Conservation (phyloP, 192 early-diverging fungal species). For the Coemansia sp. region DNA sequence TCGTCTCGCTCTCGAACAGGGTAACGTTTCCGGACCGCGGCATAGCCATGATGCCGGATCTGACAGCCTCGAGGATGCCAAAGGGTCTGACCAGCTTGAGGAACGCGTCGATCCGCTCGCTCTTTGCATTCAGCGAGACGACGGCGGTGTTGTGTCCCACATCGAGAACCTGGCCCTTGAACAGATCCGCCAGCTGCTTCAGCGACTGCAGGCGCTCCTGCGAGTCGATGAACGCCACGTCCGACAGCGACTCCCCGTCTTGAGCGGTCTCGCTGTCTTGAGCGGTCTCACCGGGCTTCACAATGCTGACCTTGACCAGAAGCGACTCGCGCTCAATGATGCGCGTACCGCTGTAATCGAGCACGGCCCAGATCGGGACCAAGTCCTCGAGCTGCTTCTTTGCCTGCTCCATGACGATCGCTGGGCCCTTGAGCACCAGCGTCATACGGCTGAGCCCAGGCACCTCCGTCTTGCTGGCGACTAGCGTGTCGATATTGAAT, state of each 20-base stretch:
- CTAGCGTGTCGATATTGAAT: conserved; percentile 97
- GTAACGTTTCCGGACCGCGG: conserved; percentile 84
- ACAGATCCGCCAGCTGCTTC: conserved; percentile 77
- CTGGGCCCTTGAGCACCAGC: conserved; percentile 86
- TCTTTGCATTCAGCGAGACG: conserved; percentile 88
- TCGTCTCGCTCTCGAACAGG: conserved; percentile 67
- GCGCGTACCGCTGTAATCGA: conserved; percentile 89
- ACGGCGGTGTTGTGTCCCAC: conserved; percentile 79
- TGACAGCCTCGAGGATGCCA: conserved; percentile 90
- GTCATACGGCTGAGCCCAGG: conserved; percentile 92
- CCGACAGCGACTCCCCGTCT: conserved; percentile 13
- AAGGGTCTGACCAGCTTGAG: conserved; percentile 91
- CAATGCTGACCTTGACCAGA: conserved; percentile 88
- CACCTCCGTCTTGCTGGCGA: conserved; percentile 95
- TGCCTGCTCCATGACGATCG: conserved; percentile 85
- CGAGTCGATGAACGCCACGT: conserved; percentile 55
- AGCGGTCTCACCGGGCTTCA: conserved; percentile 44
- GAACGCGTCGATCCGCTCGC: conserved; percentile 85
- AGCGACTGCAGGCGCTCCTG: conserved; percentile 74
- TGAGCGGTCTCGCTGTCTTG: conserved; percentile 22
- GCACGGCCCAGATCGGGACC: conserved; percentile 96
- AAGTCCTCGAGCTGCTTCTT: conserved; percentile 92
- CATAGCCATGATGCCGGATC: conserved; percentile 97
- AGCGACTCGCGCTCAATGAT: conserved; percentile 92
- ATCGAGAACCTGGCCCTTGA: conserved; percentile 86